These are phyloP conservation scores for Picocystis sp. DNA, from an alignment of 163 green algal genomes.

Conservation along the genomic window DNA sequence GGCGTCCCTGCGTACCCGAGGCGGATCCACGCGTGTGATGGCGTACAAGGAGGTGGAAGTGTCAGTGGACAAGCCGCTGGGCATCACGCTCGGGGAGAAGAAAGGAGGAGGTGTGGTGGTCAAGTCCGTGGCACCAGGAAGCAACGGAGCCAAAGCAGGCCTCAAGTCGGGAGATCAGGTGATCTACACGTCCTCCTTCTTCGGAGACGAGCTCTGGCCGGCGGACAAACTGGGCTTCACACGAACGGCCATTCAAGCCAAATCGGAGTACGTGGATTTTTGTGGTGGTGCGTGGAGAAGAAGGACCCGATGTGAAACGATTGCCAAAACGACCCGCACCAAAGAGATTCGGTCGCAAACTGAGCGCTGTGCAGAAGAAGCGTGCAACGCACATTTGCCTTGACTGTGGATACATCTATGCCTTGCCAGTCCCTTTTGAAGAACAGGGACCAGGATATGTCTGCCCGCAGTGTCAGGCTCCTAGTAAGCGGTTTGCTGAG, in stretches of 20 bases:
- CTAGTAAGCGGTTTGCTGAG: no score
- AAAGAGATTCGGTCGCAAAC: slow-evolving; percentile 72
- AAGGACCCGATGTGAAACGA: slow-evolving; percentile 60
- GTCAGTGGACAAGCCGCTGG: slow-evolving; percentile 87
- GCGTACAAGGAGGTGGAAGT: slow-evolving; percentile 26
- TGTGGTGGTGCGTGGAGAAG: slow-evolving; percentile 39
- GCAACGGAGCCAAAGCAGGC: slow-evolving; percentile 75
- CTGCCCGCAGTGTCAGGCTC: no score
- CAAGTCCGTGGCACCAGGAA: slow-evolving; percentile 30
- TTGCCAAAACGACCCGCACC: slow-evolving; percentile 81
- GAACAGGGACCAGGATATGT: no score
- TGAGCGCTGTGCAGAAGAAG: slow-evolving; percentile 67
- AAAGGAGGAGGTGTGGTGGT: slow-evolving; percentile 60
- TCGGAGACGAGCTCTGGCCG: slow-evolving; percentile 68
- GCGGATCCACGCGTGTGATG: no score
- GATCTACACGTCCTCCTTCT: slow-evolving; percentile 74
- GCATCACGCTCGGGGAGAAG: slow-evolving; percentile 60
- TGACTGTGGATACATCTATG: slow-evolving; percentile 65
- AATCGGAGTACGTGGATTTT: slow-evolving; percentile 11
- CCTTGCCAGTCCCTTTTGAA: background rate
- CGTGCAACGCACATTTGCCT: slow-evolving; percentile 86
- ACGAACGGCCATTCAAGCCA: no score
- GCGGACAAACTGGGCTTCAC: slow-evolving; percentile 17
- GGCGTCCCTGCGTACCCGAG: no score
- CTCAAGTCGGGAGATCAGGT: slow-evolving; percentile 81